These are phyloP conservation scores for Coemansia erecta DNA, from an alignment of 192 early-diverging fungal genomes.

Conservation along the genomic window DNA sequence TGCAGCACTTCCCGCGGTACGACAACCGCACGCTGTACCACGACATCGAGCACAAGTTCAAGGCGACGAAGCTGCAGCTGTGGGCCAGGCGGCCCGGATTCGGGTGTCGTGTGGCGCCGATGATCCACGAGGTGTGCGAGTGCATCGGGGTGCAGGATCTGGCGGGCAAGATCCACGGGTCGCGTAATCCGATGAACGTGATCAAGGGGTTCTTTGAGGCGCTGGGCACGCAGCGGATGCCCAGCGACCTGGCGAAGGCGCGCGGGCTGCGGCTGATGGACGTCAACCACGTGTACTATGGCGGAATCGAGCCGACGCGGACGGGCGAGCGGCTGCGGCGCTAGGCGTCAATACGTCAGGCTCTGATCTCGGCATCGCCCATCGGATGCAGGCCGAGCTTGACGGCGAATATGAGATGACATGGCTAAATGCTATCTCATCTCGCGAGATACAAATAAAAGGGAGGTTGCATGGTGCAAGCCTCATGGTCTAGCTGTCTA, in stretches of 20 bases:
- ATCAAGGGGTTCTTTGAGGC: slow-evolving; percentile 96
- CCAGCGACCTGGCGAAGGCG: slow-evolving; percentile 81
- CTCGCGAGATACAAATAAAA: too few species aligned
- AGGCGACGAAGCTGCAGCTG: slow-evolving; percentile 77
- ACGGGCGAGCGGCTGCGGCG: neutral
- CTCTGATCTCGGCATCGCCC: too few species aligned
- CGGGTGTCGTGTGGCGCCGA: slow-evolving; percentile 88
- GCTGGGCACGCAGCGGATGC: slow-evolving; percentile 70
- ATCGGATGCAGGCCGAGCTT: neutral
- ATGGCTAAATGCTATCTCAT: too few species aligned
- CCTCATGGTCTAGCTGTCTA: too few species aligned
- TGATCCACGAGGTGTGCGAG: slow-evolving; percentile 93
- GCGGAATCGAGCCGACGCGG: slow-evolving; percentile 41
- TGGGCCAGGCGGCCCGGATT: slow-evolving; percentile 89
- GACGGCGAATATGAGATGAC: too few species aligned
- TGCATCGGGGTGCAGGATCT: slow-evolving; percentile 93
- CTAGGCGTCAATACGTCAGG: too few species aligned
- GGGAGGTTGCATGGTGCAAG: too few species aligned
- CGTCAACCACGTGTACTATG: slow-evolving; percentile 88
- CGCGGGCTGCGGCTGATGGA: slow-evolving; percentile 87
- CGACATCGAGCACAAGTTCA: slow-evolving; percentile 87
- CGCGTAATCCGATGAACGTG: slow-evolving; percentile 97
- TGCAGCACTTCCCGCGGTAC: slow-evolving; percentile 82
- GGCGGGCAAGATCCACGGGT: slow-evolving; percentile 85
- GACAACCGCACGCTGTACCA: slow-evolving; percentile 89